A percentile compares a stretch with the other conserved stretches of the same genome.
phyloP scores from a whole-genome alignment of 1,139 yeast species.

The Scheffersomyces quercinus region DNA sequence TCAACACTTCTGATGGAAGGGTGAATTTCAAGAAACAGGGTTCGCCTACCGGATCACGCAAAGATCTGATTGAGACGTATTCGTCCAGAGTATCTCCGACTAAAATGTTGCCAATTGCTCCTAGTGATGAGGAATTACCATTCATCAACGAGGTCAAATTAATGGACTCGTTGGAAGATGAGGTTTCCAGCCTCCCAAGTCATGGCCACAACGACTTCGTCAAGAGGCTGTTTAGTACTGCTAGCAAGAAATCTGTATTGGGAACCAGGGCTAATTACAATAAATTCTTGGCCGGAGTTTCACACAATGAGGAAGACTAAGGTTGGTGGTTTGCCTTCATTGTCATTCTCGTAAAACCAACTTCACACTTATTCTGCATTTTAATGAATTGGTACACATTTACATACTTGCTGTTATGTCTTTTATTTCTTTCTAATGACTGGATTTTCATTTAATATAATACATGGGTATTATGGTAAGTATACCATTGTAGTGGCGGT shows the following conservation, averaged over 20 bases:
- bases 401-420: too few relatives aligned
- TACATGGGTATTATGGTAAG: too few relatives aligned
- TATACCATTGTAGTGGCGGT: too few relatives aligned
- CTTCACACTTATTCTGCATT: not conserved
- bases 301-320: conserved; percentile 9
- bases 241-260: conserved; percentile 38
- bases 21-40: not conserved
- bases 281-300: conserved; percentile 37
- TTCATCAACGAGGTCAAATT: conserved; percentile 40
- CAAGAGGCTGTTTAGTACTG: conserved; percentile 31
- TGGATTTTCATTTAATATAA: too few relatives aligned
- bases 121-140: conserved; percentile 35
- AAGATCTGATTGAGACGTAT: conserved; percentile 10
- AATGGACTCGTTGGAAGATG: conserved; percentile 9
- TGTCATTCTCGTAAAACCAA: too few relatives aligned
- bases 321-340: too few relatives aligned
- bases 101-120: conserved; percentile 18
- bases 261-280: conserved; percentile 44
- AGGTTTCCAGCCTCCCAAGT: conserved; percentile 6
- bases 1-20: conserved; percentile 3
- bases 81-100: conserved; percentile 5
- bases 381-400: too few relatives aligned
- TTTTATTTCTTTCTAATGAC: too few relatives aligned
- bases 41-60: conserved; percentile 6
- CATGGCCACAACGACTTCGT: conserved; percentile 5